A percentile compares a stretch with the other conserved stretches of the same genome.
Conservation (phyloP, 805 yeast genomes). For the Saccharomyces jurei region DNA sequence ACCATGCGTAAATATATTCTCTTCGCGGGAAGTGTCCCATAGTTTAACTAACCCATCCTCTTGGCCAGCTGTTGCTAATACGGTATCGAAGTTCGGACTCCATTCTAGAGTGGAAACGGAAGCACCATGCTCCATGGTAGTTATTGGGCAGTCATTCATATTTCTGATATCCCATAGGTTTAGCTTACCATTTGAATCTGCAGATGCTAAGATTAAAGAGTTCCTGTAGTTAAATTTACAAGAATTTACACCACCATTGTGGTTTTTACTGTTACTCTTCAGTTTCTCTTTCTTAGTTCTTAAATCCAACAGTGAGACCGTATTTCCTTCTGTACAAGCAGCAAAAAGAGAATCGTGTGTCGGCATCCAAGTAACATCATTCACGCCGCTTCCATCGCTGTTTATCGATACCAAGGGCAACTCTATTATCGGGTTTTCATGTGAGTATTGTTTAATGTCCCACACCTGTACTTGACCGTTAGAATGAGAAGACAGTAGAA, state of each 20-base stretch:
- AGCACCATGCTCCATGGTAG: slow-evolving; percentile 34
- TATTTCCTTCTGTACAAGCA: slow-evolving; percentile 58
- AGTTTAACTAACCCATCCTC: slow-evolving; percentile 55
- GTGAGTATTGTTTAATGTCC: slow-evolving; percentile 47
- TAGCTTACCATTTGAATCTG: slow-evolving; percentile 50
- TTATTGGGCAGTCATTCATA: slow-evolving; percentile 24
- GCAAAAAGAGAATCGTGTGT: slow-evolving; percentile 54
- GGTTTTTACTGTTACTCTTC: background rate
- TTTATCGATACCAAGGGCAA: slow-evolving; percentile 14
- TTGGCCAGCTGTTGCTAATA: slow-evolving; percentile 61
- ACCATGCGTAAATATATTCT: slow-evolving; percentile 57
- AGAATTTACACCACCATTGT: slow-evolving; percentile 41
- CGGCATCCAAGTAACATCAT: slow-evolving; percentile 65
- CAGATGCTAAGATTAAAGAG: slow-evolving; percentile 55
- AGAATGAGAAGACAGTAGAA: slow-evolving; percentile 50
- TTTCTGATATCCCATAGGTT: slow-evolving; percentile 61
- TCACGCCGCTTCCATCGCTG: slow-evolving; percentile 45
- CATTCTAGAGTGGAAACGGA: slow-evolving; percentile 61
- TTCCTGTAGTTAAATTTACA: slow-evolving; percentile 53
- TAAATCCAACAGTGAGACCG: slow-evolving; percentile 45
- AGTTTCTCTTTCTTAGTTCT: slow-evolving; percentile 28
- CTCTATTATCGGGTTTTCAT: slow-evolving; percentile 18
- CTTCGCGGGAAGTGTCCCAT: slow-evolving; percentile 40
- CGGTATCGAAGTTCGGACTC: slow-evolving; percentile 49
- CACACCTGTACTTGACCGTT: slow-evolving; percentile 58